A percentile compares a stretch with the other conserved stretches of the same genome.
These are phyloP conservation scores for Neofusicoccum sp. DNA, from an alignment of 2,329 filamentous ascomycete species.

Conservation along the genomic window DNA sequence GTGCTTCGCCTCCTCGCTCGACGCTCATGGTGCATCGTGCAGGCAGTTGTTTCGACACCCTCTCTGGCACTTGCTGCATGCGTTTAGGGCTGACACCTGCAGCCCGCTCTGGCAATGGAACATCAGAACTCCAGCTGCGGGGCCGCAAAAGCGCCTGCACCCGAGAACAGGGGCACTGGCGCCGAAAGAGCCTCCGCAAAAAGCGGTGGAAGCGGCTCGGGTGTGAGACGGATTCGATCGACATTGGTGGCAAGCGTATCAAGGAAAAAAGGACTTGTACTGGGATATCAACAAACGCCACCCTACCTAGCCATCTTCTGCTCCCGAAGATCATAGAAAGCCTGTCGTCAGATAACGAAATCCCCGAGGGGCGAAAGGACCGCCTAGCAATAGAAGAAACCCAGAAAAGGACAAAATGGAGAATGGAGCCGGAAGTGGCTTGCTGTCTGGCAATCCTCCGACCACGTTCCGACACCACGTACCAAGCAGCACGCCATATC, in stretches of 20 bases:
- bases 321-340: background rate
- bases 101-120: background rate
- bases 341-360: background rate
- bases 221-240: background rate
- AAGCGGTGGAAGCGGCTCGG: too few species aligned
- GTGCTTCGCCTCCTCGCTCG: background rate
- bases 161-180: background rate
- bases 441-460: background rate
- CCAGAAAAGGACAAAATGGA: background rate
- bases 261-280: background rate
- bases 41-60: background rate
- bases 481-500: background rate
- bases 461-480: background rate
- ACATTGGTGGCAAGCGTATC: background rate
- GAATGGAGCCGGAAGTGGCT: background rate
- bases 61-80: background rate
- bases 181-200: background rate
- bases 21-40: background rate
- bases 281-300: slow-evolving; percentile 14
- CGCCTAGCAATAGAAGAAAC: background rate
- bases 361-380: background rate
- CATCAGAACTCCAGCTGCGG: too few species aligned
- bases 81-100: slow-evolving; percentile 7
- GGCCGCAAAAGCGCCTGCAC: too few species aligned
- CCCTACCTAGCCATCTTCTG: background rate